phyloP scores from a whole-genome alignment of 257 asterid genomes.

The Datura wrightii region DNA sequence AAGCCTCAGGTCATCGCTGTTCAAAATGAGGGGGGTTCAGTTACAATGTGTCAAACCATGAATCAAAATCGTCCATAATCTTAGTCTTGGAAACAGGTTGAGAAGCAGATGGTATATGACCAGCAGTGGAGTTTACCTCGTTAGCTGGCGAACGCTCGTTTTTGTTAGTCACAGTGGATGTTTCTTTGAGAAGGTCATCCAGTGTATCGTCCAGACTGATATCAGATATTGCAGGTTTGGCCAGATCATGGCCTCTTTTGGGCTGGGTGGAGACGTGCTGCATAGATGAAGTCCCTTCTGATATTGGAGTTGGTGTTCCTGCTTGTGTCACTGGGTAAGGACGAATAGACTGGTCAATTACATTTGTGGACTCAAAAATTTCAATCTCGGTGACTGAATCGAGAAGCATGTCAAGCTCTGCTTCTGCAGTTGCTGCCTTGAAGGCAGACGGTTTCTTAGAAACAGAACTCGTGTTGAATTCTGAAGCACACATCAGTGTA shows the following conservation, averaged over 20 bases:
- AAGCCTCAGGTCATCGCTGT: too few relatives aligned
- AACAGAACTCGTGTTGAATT: conserved; percentile 33
- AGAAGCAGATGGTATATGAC: conserved; percentile 31
- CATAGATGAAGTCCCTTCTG: conserved; percentile 34
- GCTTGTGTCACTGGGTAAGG: conserved; percentile 17
- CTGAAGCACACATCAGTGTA: conserved; percentile 31
- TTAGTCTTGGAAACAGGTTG: conserved; percentile 55
- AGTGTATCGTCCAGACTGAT: conserved; percentile 48
- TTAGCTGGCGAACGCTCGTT: conserved; percentile 29
- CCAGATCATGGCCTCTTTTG: conserved; percentile 37
- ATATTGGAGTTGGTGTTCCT: conserved; percentile 23
- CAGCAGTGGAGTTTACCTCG: conserved; percentile 36
- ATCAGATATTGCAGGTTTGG: conserved; percentile 21
- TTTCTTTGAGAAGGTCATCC: conserved; percentile 65
- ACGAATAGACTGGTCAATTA: conserved; percentile 27
- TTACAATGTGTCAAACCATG: conserved; percentile 77
- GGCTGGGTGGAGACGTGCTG: conserved; percentile 33
- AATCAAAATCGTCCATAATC: conserved; percentile 75
- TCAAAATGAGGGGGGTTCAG: not conserved
- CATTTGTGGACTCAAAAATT: conserved; percentile 39
- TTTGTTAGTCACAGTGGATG: conserved; percentile 39
- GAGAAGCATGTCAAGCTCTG: conserved; percentile 87
- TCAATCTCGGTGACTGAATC: conserved; percentile 58
- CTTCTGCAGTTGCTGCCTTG: conserved; percentile 67
- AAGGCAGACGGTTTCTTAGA: conserved; percentile 44